Evolutionary conservation across 768 basidiomycete species (phyloP).

Genomic region (Suillus americanus): DNA sequence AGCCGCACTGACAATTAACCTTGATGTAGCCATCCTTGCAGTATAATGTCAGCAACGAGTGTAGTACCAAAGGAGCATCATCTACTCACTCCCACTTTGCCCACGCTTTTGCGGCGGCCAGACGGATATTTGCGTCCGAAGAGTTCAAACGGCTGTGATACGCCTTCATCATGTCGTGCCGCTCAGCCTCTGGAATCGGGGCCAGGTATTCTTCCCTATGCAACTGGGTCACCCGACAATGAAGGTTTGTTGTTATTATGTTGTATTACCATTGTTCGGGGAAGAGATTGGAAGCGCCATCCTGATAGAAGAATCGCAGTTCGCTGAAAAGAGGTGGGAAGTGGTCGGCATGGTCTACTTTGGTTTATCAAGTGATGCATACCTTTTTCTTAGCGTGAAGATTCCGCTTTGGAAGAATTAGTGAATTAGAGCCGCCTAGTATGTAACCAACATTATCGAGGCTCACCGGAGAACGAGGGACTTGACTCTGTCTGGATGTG

Average conservation of each 20-base stretch:
- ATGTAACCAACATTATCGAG: not conserved
- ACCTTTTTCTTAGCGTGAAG: constrained; percentile 83
- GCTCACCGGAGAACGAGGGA: constrained; percentile 72
- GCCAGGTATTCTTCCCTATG: constrained; percentile 80
- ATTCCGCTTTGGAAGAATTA: constrained; percentile 60
- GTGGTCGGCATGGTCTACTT: not conserved
- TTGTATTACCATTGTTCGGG: constrained; percentile 77
- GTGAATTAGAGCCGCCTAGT: not conserved
- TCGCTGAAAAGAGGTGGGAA: constrained; percentile 43
- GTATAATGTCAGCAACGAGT: not conserved
- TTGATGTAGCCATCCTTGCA: constrained; percentile 78
- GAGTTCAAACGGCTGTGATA: constrained; percentile 82
- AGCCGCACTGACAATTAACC: constrained; percentile 65
- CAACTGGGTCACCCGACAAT: constrained; percentile 3
- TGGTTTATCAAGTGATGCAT: not conserved
- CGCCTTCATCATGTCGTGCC: constrained; percentile 77
- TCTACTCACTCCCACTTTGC: constrained; percentile 82
- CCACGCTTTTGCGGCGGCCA: constrained; percentile 82
- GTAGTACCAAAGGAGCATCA: not conserved
- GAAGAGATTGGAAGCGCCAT: constrained; percentile 78
- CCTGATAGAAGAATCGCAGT: constrained; percentile 90
- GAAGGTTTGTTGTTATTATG: not conserved
- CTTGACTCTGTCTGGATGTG: constrained; percentile 80
- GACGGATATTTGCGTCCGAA: constrained; percentile 60
- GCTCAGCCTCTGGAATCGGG: constrained; percentile 77